Conservation (phyloP, 129 eudicot species). For the Lonicera japonica region DNA sequence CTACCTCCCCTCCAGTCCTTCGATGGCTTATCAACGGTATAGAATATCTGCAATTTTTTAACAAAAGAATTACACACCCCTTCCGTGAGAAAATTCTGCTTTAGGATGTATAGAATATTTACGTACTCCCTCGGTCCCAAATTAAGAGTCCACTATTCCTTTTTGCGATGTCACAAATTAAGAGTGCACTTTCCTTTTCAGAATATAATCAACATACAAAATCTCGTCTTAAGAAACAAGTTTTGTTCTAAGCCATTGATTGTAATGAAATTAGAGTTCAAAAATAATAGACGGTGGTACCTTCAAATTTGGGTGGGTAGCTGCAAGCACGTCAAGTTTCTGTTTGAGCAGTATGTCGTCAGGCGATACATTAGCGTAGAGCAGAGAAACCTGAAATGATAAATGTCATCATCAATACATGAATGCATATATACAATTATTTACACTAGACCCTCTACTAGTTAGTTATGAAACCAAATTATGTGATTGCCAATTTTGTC, state of each 20-base stretch:
- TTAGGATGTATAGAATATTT: not conserved
- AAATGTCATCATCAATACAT: conserved; percentile 5
- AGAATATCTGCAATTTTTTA: conserved; percentile 46
- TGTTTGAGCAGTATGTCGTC: conserved; percentile 92
- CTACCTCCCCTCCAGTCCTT: conserved; percentile 86
- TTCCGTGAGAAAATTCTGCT: not conserved
- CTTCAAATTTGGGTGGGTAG: conserved; percentile 94
- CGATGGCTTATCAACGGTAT: conserved; percentile 90
- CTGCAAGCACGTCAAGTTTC: conserved; percentile 86
- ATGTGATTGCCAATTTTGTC: too few relatives aligned
- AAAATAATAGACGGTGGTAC: conserved; percentile 20
- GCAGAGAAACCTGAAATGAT: conserved; percentile 61
- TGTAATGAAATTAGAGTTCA: too few relatives aligned
- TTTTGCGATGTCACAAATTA: too few relatives aligned
- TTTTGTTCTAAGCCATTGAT: too few relatives aligned
- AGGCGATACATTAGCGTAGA: conserved; percentile 93
- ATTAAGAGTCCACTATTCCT: too few relatives aligned
- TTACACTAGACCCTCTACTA: too few relatives aligned
- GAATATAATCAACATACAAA: too few relatives aligned
- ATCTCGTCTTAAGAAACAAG: too few relatives aligned
- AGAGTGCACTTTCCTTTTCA: too few relatives aligned
- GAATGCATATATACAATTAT: not conserved
- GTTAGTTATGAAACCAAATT: too few relatives aligned
- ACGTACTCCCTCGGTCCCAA: too few relatives aligned
- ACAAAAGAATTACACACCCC: not conserved